These are phyloP conservation scores for Hemileia vastatrix DNA, from an alignment of 1,284 basidiomycete genomes.

Conservation along the genomic window DNA sequence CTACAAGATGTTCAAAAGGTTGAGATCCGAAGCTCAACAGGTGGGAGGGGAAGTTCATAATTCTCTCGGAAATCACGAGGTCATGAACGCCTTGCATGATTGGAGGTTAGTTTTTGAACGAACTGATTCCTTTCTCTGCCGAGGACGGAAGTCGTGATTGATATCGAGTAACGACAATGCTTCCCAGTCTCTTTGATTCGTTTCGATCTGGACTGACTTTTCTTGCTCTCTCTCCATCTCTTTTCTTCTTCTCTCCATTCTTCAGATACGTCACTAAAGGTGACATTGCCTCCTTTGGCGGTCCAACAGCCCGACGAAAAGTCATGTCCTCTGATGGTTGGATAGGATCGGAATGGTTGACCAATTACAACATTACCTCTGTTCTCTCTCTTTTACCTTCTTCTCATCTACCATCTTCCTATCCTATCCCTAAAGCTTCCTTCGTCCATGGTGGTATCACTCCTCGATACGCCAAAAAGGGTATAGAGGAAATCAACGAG, in stretches of 20 bases:
- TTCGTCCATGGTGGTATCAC: constrained; percentile 55
- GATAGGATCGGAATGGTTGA: constrained; percentile 71
- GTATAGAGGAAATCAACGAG: constrained; percentile 63
- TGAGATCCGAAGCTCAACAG: constrained; percentile 61
- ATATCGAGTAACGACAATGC: no score
- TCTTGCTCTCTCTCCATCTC: no score
- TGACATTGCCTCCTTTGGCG: constrained; percentile 70
- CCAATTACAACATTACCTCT: constrained; percentile 72
- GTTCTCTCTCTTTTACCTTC: no score
- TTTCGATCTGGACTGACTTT: no score
- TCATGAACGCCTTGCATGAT: constrained; percentile 80
- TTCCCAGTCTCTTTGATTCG: no score
- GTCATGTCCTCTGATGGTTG: constrained; percentile 60
- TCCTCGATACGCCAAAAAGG: constrained; percentile 39
- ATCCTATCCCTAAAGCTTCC: constrained; percentile 51
- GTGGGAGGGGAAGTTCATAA: constrained; percentile 64
- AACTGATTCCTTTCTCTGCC: no score
- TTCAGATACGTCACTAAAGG: constrained; percentile 70
- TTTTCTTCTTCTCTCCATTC: no score
- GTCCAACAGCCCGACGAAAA: constrained; percentile 54
- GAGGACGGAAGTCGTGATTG: no score
- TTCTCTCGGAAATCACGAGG: constrained; percentile 79
- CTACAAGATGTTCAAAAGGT: constrained; percentile 55
- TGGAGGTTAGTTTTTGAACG: no score
- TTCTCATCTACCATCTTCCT: no score